Evolutionary conservation across 2,329 filamentous ascomycete species (phyloP).

Genomic region (Penicillium corylophilum): DNA sequence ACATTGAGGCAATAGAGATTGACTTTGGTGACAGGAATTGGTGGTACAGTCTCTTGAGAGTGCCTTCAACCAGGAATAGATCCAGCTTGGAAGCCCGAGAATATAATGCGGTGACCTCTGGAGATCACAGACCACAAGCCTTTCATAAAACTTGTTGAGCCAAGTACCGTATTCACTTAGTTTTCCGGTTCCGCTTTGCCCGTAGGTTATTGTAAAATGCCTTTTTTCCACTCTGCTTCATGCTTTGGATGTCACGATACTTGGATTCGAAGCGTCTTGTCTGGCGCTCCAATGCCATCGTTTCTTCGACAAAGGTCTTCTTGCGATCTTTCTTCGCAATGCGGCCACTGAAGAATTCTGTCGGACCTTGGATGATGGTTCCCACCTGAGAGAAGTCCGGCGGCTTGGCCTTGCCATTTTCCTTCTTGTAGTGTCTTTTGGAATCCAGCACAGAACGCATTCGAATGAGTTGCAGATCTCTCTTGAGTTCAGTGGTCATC

Average conservation of each 20-base stretch:
- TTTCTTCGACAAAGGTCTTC: constrained; percentile 80
- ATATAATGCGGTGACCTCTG: neutral
- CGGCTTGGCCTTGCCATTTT: constrained; percentile 65
- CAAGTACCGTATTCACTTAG: constrained; percentile 19
- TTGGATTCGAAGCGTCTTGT: constrained; percentile 78
- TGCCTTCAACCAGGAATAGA: constrained; percentile 24
- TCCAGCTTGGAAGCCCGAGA: neutral
- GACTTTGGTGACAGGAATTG: constrained; percentile 33
- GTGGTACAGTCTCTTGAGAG: constrained; percentile 35
- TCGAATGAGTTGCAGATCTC: constrained; percentile 83
- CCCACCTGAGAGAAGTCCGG: constrained; percentile 88
- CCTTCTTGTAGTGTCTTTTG: constrained; percentile 89
- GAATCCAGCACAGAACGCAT: constrained; percentile 88
- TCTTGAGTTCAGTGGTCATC: constrained; percentile 79
- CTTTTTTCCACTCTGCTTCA: constrained; percentile 86
- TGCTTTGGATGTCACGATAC: constrained; percentile 78
- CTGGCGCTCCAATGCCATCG: constrained; percentile 66
- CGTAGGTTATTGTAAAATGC: constrained; percentile 80
- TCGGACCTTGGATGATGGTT: constrained; percentile 81
- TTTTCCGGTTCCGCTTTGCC: constrained; percentile 48
- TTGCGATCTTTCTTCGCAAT: constrained; percentile 86
- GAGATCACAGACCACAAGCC: neutral
- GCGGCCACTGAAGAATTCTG: constrained; percentile 79
- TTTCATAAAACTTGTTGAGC: neutral
- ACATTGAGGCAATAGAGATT: constrained; percentile 7